Conservation (phyloP, 2,329 filamentous ascomycete genomes). For the Akanthomyces dipterigenus region DNA sequence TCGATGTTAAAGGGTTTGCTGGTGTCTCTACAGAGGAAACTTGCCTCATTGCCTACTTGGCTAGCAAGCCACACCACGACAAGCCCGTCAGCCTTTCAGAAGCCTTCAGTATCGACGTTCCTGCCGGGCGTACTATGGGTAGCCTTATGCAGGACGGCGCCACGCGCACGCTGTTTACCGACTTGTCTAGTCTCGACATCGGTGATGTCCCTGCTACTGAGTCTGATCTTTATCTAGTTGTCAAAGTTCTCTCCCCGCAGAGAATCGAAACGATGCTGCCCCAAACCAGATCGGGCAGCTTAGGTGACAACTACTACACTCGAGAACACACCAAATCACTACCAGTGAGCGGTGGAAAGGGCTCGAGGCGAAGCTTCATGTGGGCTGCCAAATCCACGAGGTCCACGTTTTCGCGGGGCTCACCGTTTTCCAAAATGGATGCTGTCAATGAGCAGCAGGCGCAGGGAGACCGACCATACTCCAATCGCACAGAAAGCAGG, state of each 20-base stretch:
- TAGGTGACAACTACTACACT: conserved; percentile 32
- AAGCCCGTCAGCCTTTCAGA: conserved; percentile 68
- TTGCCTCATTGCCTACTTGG: conserved; percentile 71
- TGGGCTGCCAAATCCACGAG: conserved; percentile 57
- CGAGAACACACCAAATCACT: conserved; percentile 42
- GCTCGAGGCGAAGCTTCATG: conserved; percentile 59
- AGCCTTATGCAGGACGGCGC: conserved; percentile 58
- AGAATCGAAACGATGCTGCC: conserved; percentile 41
- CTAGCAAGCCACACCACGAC: conserved; percentile 60
- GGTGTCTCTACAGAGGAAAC: conserved; percentile 70
- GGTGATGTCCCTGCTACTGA: conserved; percentile 56
- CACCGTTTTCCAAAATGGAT: conserved; percentile 44
- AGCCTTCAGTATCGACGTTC: conserved; percentile 71
- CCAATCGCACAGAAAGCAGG: conserved; percentile 33
- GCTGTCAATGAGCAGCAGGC: conserved; percentile 48
- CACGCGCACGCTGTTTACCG: conserved; percentile 80
- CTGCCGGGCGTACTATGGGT: conserved; percentile 64
- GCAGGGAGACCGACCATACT: conserved; percentile 32
- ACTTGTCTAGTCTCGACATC: conserved; percentile 71
- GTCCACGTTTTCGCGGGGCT: conserved; percentile 46
- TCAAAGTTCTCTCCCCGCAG: conserved; percentile 63
- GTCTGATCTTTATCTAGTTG: conserved; percentile 73
- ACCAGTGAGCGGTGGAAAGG: conserved; percentile 43
- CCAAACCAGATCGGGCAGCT: conserved; percentile 44
- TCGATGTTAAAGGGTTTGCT: conserved; percentile 77